These are phyloP conservation scores for Tanacetum coccineum DNA, from an alignment of 129 eudicot species.

Conservation along the genomic window DNA sequence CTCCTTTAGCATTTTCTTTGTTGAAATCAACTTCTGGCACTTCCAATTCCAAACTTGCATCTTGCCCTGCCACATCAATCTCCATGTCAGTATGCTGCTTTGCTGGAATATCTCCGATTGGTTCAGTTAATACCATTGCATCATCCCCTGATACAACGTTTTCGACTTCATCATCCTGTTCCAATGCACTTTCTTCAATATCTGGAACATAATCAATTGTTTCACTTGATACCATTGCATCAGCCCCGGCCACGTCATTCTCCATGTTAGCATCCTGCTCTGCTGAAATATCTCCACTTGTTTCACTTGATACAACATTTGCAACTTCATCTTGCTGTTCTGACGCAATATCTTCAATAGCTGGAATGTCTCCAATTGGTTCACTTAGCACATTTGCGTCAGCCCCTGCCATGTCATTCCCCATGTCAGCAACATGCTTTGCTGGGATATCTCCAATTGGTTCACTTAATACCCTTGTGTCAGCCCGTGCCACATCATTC, in stretches of 20 bases:
- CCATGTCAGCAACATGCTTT: constrained; percentile 20
- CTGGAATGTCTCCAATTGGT: constrained; percentile 8
- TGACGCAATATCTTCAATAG: not conserved
- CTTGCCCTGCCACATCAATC: constrained; percentile 22
- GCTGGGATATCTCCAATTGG: constrained; percentile 17
- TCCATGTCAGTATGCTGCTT: constrained; percentile 13
- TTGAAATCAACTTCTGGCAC: constrained; percentile 17
- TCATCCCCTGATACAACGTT: constrained; percentile 23
- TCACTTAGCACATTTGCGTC: constrained; percentile 8
- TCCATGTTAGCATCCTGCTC: constrained; percentile 26
- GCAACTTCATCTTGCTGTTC: constrained; percentile 14
- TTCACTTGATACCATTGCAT: constrained; percentile 8
- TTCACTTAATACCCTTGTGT: constrained; percentile 7
- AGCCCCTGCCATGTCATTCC: constrained; percentile 19
- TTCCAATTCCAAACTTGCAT: constrained; percentile 4
- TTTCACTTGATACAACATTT: not conserved
- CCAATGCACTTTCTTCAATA: not conserved
- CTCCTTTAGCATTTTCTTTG: constrained; percentile 19
- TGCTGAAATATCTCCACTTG: constrained; percentile 19
- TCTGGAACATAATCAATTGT: constrained; percentile 13
- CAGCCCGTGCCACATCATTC: constrained; percentile 1
- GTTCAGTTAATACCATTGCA: constrained; percentile 1
- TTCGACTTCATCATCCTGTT: constrained; percentile 20
- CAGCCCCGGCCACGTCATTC: constrained; percentile 6
- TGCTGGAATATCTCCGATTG: constrained; percentile 9